Evolutionary conservation across 345 rosid genomes (phyloP), one percentile per base, ranked within the genome.

Genomic region (Theobroma cacao): DNA sequence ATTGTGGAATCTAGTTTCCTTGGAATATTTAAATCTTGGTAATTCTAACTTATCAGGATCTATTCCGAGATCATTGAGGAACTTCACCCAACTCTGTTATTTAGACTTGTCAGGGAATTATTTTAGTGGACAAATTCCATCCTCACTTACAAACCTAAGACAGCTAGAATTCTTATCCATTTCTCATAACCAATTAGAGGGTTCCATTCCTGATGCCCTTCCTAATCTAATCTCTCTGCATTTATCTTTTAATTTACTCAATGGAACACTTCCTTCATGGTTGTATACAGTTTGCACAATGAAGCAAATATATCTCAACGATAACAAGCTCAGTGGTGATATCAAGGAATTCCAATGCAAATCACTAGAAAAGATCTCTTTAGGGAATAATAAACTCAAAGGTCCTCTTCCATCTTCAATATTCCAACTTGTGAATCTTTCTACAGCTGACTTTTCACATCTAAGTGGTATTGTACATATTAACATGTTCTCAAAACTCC

Each of bases 61-160:
- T 47, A 0, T 78, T 33, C 76, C 70, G 9, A 36, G 18, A 28
- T 59, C 75, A 43, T 24, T 82, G 5, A 67, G 80, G 14, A 62
- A 67, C 40, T 74, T 79, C 31, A 11, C 28, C 1, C 26, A 17
- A 6, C 34, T 81, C 12, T 9, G 2, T 31, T 1, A 0, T 15
- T 56, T 86, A 11, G 31, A 9, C 28, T 69, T 84, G 11, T 20
- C 20, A 0, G 0, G 0, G 0, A 78, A 75, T 67, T n/a, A 31
- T n/a, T 75, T 85, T 15, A 79, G 3, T 3, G 85, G 91, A 65
- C 15, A 26, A 0, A 41, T 86, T 7, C 87, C 81, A 12, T 63
- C 65, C 3, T 69, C 76, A 5, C 13, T 77, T 20, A 68, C 61
- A 17, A 80, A 74, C 20, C 24, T 64, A 2, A n/a, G 41, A 1